Percentiles rank a stretch among this genome's conserved stretches.
Conservation (phyloP, 225 moss, liverwort and hornwort species). For the Physcomitrellopsis africana region DNA sequence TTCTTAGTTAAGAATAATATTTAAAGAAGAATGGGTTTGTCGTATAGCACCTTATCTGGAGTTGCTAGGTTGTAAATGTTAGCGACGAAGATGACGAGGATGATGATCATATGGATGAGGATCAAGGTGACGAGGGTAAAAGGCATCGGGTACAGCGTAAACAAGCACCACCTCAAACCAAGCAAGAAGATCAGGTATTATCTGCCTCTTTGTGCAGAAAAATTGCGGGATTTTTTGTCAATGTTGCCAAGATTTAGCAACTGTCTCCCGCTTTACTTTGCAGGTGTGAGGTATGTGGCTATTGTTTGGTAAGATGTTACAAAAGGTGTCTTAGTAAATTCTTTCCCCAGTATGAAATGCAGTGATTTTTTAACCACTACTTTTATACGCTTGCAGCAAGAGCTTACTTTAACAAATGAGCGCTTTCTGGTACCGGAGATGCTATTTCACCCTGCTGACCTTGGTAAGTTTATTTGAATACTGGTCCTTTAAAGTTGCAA, state of each 20-base stretch:
- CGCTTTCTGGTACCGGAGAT: conserved; percentile 98
- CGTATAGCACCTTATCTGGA: conserved; percentile 35
- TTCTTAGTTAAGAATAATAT: background rate
- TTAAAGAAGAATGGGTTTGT: background rate
- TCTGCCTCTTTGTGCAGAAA: background rate
- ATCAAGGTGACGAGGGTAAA: conserved; percentile 32
- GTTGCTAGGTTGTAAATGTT: conserved; percentile 45
- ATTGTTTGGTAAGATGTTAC: background rate
- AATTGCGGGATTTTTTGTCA: background rate
- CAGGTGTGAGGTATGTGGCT: conserved; percentile 17
- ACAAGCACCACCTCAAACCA: conserved; percentile 29
- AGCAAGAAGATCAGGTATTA: conserved; percentile 61
- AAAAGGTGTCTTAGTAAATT: conserved; percentile 8
- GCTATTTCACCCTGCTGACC: conserved; percentile 94
- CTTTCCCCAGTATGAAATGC: background rate
- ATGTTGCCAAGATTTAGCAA: conserved; percentile 6
- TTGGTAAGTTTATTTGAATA: conserved; percentile 51
- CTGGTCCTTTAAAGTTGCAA: background rate
- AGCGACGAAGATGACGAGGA: conserved; percentile 61
- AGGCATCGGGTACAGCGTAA: conserved; percentile 36
- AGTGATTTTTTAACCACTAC: conserved; percentile 16
- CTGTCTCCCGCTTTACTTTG: conserved; percentile 20
- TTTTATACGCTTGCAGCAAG: conserved; percentile 51
- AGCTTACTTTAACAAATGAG: conserved; percentile 91
- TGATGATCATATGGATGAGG: conserved; percentile 48